Evolutionary conservation across 345 rosid genomes (phyloP), one percentile per base, ranked within the genome.

Genomic region (Syzygium oleosum): DNA sequence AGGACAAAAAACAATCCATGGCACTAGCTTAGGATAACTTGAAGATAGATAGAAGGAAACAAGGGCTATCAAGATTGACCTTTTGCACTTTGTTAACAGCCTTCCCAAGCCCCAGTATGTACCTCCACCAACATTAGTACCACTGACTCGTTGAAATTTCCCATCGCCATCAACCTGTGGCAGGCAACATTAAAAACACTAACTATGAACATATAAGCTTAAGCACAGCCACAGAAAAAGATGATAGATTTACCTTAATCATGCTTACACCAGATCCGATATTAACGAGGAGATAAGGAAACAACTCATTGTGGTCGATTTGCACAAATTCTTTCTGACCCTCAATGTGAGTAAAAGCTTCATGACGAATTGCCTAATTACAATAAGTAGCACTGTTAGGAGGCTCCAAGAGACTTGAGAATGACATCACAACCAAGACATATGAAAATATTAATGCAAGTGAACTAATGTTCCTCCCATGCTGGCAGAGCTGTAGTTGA

Each of bases 221-320:
- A 86, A 53, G 38, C 86, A 55, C 84, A 34, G 65, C 34, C 8
- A 83, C 59, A 86, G 22, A 29, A 63, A 90, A 84, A 53, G 31
- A 86, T 22, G 63, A 84, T 73, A 51, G 52, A 87, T 52, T 55
- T 91, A 96, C 99, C 99, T 98, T 98, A 92, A 98, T 97, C 92
- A 98, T 95, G 89, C 99, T 98, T 90, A 98, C 99, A 89, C 99
- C 99, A 90, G 99, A 98, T 91, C 99, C 99, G 88, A 98, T 88
- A 88, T 98, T 98, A 52, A 97, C 99, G 55, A 98, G 98, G 90
- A 98, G 99, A 94, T 98, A 98, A 54, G 99, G 99, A 87, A 94
- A 98, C 93, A 98, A 86, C 56, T 98, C 99, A 92, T 97, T 96
- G 12, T 90, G 91, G 86, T 98, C 99, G 86, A 98, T 93, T 94